Conservation (phyloP, 257 asterid species). For the Salvia miltiorrhiza region DNA sequence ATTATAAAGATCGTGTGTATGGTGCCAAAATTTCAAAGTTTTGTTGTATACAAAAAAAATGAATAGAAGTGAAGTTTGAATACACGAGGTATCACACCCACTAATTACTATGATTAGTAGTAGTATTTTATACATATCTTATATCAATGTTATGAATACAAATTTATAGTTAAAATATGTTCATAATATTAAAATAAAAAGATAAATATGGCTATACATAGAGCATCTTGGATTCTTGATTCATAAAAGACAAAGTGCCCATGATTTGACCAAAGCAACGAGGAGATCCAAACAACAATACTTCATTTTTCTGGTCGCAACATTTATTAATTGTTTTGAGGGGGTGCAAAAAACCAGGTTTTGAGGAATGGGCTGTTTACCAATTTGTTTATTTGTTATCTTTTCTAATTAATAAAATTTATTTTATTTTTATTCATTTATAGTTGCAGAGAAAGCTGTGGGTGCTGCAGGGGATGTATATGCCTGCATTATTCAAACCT, state of each 20-base stretch:
- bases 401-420: no score
- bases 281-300: conserved; percentile 25
- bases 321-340: conserved; percentile 4
- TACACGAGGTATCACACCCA: no score
- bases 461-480: conserved; percentile 32
- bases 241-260: conserved; percentile 13
- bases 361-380: conserved; percentile 48
- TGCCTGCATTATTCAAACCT: conserved; percentile 21
- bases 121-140: no score
- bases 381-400: conserved; percentile 16
- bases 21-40: no score
- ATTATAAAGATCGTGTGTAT: no score
- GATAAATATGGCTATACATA: not conserved
- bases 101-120: no score
- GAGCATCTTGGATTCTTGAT: not conserved
- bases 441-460: conserved; percentile 27
- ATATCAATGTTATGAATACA: no score
- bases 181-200: not conserved
- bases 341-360: conserved; percentile 40
- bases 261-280: conserved; percentile 32
- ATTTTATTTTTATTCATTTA: not conserved
- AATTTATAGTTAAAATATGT: not conserved
- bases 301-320: conserved; percentile 9
- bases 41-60: no score
- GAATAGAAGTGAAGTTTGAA: no score